phyloP scores from a whole-genome alignment of 371 early-diverging fungal species.

The Globomyces sp. region DNA sequence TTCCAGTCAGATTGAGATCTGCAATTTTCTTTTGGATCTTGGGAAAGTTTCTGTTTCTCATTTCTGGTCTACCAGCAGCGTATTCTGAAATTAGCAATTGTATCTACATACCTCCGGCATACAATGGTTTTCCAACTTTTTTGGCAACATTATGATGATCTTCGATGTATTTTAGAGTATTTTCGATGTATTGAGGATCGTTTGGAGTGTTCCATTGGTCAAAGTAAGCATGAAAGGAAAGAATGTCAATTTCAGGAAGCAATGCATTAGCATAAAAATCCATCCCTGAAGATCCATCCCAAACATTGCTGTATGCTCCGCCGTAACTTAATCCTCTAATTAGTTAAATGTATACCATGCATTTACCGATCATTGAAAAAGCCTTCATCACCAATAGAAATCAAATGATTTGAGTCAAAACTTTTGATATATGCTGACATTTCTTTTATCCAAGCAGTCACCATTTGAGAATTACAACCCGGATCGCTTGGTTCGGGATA shows the following conservation, averaged over 20 bases:
- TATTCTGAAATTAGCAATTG: slow-evolving; percentile 16
- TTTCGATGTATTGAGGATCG: slow-evolving; percentile 11
- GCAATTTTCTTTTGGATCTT: slow-evolving; percentile 15
- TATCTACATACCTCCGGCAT: slow-evolving; percentile 16
- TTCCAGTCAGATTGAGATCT: slow-evolving; percentile 15
- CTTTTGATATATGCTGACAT: slow-evolving; percentile 30
- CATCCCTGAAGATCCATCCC: slow-evolving; percentile 19
- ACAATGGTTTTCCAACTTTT: slow-evolving; percentile 28
- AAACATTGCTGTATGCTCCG: slow-evolving; percentile 16
- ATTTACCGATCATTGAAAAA: slow-evolving; percentile 15
- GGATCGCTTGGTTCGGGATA: slow-evolving; percentile 4
- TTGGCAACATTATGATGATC: slow-evolving; percentile 24
- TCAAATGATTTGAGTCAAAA: slow-evolving; percentile 33
- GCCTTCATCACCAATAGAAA: slow-evolving; percentile 39
- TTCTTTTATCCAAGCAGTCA: slow-evolving; percentile 27
- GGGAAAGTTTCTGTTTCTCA: slow-evolving; percentile 13
- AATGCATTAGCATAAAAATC: slow-evolving; percentile 23
- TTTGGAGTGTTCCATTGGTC: slow-evolving; percentile 19
- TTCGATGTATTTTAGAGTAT: slow-evolving; percentile 25
- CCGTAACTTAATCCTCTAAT: background rate
- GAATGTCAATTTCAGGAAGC: slow-evolving; percentile 25
- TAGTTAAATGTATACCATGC: no score
- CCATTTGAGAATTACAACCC: slow-evolving; percentile 13
- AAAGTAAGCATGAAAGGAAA: slow-evolving; percentile 29
- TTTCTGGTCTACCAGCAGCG: slow-evolving; percentile 17